Evolutionary conservation across 345 rosid species (phyloP).

Genomic region (Brassica cretica): DNA sequence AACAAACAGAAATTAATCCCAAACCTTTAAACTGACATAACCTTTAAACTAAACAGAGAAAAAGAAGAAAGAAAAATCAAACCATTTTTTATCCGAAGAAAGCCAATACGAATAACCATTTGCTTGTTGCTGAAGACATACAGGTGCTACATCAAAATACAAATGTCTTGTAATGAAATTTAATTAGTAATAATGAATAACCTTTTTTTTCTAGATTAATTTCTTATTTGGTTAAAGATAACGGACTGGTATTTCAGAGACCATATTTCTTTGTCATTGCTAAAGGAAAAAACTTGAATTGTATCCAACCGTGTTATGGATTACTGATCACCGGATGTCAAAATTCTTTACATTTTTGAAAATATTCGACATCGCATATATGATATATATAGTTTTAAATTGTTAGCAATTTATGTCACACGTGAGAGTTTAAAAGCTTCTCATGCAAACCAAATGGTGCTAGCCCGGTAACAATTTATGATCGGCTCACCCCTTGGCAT

Average conservation of each 20-base stretch:
- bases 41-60: no score
- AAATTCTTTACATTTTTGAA: neutral
- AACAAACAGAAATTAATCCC: neutral
- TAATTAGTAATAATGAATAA: neutral
- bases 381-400: neutral
- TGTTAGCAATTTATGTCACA: neutral
- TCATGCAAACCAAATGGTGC: neutral
- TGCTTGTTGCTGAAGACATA: no score
- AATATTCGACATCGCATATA: neutral
- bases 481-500: no score
- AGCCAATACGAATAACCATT: no score
- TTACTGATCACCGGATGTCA: neutral
- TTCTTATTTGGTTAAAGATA: neutral
- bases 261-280: neutral
- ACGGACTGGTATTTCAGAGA: neutral
- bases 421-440: constrained; percentile 1
- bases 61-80: neutral
- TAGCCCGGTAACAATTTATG: no score
- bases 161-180: neutral
- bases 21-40: no score
- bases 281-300: neutral
- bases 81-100: no score
- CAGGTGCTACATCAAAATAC: neutral
- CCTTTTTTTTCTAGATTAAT: neutral
- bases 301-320: neutral